Conservation (phyloP, 2,329 filamentous ascomycete genomes). For the Penicillium sp. region DNA sequence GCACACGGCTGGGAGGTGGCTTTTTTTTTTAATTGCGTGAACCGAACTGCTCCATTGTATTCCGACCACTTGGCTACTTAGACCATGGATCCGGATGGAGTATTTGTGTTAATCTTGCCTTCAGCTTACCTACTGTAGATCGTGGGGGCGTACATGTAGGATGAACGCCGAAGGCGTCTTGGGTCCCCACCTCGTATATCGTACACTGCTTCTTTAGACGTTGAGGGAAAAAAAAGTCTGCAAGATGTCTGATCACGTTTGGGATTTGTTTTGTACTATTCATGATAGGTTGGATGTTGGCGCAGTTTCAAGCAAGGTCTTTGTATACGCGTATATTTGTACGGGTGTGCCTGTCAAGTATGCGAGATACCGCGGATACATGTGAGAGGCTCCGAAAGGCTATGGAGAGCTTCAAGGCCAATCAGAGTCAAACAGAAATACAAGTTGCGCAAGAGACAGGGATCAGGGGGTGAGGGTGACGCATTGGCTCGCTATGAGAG, state of each 20-base stretch:
- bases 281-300: background rate
- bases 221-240: background rate
- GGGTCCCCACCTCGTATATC: background rate
- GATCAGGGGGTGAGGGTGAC: slow-evolving; percentile 13
- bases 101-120: background rate
- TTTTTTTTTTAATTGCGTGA: background rate
- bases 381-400: slow-evolving; percentile 16
- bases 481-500: slow-evolving; percentile 7
- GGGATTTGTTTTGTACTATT: background rate
- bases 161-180: background rate
- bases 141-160: background rate
- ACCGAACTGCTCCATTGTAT: background rate
- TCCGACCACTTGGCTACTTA: slow-evolving; percentile 2
- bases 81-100: slow-evolving; percentile 4
- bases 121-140: background rate
- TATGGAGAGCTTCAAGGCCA: slow-evolving; percentile 6
- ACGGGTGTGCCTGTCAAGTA: slow-evolving; percentile 21
- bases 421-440: slow-evolving; percentile 1
- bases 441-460: slow-evolving; percentile 12
- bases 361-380: slow-evolving; percentile 24
- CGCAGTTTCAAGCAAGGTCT: background rate
- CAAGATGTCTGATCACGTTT: background rate
- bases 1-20: slow-evolving; percentile 15
- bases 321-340: background rate
- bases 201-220: background rate